These are phyloP conservation scores for Tetrastigma voinierianum DNA, from an alignment of 164 flowering plant species.

Conservation along the genomic window DNA sequence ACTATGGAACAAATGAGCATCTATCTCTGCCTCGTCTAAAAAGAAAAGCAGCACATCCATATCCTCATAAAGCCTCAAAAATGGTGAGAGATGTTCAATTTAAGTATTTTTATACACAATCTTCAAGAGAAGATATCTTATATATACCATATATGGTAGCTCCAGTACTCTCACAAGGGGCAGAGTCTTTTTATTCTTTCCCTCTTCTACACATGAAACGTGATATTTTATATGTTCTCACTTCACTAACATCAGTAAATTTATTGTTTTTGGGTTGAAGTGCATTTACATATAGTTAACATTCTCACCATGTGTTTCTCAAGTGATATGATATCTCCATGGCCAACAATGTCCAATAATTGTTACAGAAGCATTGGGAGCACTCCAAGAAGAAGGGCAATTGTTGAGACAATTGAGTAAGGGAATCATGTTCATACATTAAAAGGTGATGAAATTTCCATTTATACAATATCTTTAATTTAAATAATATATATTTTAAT, in stretches of 20 bases:
- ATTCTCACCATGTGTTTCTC: conserved; percentile 10
- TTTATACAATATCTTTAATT: background rate
- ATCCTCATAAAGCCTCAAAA: conserved; percentile 92
- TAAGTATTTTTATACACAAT: background rate
- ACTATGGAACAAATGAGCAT: conserved; percentile 81
- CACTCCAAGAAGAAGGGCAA: conserved; percentile 42
- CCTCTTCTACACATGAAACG: conserved; percentile 44
- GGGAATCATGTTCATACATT: conserved; percentile 38
- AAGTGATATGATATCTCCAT: conserved; percentile 44
- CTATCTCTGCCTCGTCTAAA: conserved; percentile 95
- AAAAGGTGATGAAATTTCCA: conserved; percentile 37
- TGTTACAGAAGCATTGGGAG: conserved; percentile 65
- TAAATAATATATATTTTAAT: background rate
- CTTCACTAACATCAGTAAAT: too few relatives aligned
- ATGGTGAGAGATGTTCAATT: conserved; percentile 36
- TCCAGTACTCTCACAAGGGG: conserved; percentile 40
- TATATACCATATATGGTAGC: conserved; percentile 31
- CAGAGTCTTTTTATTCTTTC: conserved; percentile 43
- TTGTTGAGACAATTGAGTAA: conserved; percentile 40
- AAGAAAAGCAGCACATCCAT: conserved; percentile 93
- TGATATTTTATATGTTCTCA: conserved; percentile 20
- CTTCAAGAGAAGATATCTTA: background rate
- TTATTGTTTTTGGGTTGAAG: background rate
- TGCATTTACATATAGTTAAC: background rate
- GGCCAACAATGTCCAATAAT: conserved; percentile 40